A percentile compares a stretch with the other conserved stretches of the same genome.
Evolutionary conservation across 495 filamentous ascomycete species (phyloP).

Genomic region (Thermochaetoides thermophila): DNA sequence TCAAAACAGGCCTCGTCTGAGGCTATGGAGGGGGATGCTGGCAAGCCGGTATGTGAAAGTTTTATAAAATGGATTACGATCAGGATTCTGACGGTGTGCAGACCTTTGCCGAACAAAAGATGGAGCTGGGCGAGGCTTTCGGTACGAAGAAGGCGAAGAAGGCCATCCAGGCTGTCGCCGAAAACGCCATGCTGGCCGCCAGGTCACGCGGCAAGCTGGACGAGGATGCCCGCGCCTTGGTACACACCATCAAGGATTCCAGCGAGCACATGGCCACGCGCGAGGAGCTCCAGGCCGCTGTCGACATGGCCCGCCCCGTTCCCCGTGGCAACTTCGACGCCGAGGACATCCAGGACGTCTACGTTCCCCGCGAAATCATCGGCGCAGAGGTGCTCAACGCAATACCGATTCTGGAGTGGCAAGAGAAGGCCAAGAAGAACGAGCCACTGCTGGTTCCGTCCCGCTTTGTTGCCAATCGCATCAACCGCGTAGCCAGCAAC

Average conservation of each 20-base stretch:
- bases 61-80: not conserved
- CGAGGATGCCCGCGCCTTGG: slow-evolving; percentile 43
- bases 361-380: slow-evolving; percentile 55
- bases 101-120: slow-evolving; percentile 44
- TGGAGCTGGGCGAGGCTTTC: slow-evolving; percentile 72
- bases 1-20: slow-evolving; percentile 31
- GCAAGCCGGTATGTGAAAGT: slow-evolving; percentile 25
- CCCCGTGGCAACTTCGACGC: slow-evolving; percentile 63
- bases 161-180: slow-evolving; percentile 56
- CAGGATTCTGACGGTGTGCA: slow-evolving; percentile 20
- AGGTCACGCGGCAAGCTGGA: slow-evolving; percentile 30
- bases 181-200: slow-evolving; percentile 53
- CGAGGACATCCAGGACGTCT: slow-evolving; percentile 63
- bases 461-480: slow-evolving; percentile 51
- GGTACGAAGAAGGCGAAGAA: slow-evolving; percentile 91
- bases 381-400: slow-evolving; percentile 41
- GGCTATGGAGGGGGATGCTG: slow-evolving; percentile 22
- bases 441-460: slow-evolving; percentile 41
- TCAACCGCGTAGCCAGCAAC: slow-evolving; percentile 39
- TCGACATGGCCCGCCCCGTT: slow-evolving; percentile 60
- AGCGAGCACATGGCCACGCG: slow-evolving; percentile 41
- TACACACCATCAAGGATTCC: slow-evolving; percentile 45
- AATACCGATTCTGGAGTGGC: slow-evolving; percentile 61
- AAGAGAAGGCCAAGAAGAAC: slow-evolving; percentile 44
- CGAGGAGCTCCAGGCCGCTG: slow-evolving; percentile 47